Base-by-base conservation (phyloP, 129 eudicot genomes). In the Sambucus nigra region DNA sequence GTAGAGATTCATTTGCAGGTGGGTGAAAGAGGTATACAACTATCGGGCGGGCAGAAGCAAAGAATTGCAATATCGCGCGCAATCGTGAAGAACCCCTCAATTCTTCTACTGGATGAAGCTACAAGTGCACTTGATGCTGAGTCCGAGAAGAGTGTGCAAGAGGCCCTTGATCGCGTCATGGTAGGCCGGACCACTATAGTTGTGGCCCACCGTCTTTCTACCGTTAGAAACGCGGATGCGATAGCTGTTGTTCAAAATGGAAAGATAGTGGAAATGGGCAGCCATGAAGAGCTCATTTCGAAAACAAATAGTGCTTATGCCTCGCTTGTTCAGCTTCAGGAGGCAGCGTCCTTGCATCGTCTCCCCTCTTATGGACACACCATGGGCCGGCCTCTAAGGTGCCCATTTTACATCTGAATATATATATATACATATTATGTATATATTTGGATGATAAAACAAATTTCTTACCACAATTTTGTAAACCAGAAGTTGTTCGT, bases 111-210 rank as follows among this genome's bases (percentile, higher is more conserved):
- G 46, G 99, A 92, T 63, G 99, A 92, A 67, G 99, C 99, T 24
- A 92, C 99, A 5, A 92, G 99, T 62, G 99, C 99, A 13, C 99
- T 92, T 38, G 99, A 92, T 65, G 87, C 96, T 0, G 99, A 86
- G 61, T 92, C 99, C 14, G 99, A 92, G 71, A 92, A 80, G 73
- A 82, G 99, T 56, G 99, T 92, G 53, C 99, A 92, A 74, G 96
- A 82, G 69, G 99, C 99, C 4, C 94, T 92, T 16, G 99, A 92
- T 59, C 99, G 99, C 57, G 99, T 86, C 38, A 92, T 92, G 99
- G 96, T 92, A 75, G 99, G 99, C 31, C 73, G 99, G 50, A 92
- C 99, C 31, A 92, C 99, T 23, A 74, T 92, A 5, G 60, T 92
- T 21, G 99, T 92, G 21, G 99, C 99, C 49, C 99, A 92, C 59